These are phyloP conservation scores for Neltuma alba DNA, from an alignment of 306 rosid genomes.

Conservation along the genomic window DNA sequence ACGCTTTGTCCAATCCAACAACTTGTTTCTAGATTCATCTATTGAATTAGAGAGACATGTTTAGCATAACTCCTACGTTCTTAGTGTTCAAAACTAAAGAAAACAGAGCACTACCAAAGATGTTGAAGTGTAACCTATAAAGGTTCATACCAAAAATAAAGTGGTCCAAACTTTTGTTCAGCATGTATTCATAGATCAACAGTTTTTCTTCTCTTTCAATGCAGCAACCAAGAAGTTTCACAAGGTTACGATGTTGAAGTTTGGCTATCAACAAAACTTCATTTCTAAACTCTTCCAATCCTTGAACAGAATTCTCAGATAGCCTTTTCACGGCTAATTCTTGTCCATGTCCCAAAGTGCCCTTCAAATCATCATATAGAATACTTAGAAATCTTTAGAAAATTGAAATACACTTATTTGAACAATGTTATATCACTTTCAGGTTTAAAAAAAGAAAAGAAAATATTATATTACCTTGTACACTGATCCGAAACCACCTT, in stretches of 20 bases:
- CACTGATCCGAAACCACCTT: slow-evolving; percentile 60
- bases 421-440: slow-evolving; percentile 29
- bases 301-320: slow-evolving; percentile 33
- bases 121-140: neutral
- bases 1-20: slow-evolving; percentile 31
- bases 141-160: slow-evolving; percentile 37
- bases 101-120: neutral
- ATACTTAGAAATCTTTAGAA: neutral
- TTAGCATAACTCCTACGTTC: neutral
- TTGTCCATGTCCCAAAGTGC: slow-evolving; percentile 29
- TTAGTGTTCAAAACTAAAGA: neutral
- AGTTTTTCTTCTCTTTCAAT: slow-evolving; percentile 22
- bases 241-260: slow-evolving; percentile 45
- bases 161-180: slow-evolving; percentile 32
- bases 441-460: neutral
- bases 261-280: slow-evolving; percentile 35
- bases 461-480: slow-evolving; percentile 41
- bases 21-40: slow-evolving; percentile 31
- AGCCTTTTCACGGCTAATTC: slow-evolving; percentile 39
- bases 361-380: slow-evolving; percentile 23
- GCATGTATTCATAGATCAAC: slow-evolving; percentile 40
- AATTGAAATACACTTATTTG: neutral
- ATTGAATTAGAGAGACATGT: neutral
- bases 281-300: slow-evolving; percentile 33
- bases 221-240: slow-evolving; percentile 41